phyloP scores from a whole-genome alignment of 208 protist species.

The Vickermania spadyakhi region DNA sequence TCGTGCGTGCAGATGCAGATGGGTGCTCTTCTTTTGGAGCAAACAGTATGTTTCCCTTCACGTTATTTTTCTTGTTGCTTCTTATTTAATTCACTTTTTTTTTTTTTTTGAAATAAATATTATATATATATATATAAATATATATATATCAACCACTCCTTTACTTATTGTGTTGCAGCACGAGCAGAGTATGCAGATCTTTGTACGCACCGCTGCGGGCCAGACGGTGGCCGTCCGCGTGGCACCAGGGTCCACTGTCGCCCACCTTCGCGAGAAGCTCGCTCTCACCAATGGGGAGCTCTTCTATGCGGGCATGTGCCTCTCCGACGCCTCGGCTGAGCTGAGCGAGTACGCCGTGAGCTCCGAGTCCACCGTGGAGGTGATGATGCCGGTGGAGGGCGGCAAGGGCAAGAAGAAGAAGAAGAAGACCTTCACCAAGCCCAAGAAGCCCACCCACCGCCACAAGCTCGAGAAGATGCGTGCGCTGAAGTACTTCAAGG shows the following conservation, averaged over 20 bases:
- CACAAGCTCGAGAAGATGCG: conserved; percentile 99
- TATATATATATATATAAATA: conserved; percentile 3
- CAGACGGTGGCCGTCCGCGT: conserved; percentile 58
- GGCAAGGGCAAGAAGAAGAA: conserved; percentile 99
- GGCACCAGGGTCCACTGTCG: conserved; percentile 38
- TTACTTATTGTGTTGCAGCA: too few relatives aligned
- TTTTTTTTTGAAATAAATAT: conserved; percentile 7
- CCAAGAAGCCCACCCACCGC: conserved; percentile 98
- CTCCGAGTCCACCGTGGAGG: conserved; percentile 84
- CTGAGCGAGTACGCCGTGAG: conserved; percentile 57
- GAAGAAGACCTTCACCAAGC: conserved; percentile 99
- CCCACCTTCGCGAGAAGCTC: conserved; percentile 35
- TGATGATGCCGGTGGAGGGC: conserved; percentile 82
- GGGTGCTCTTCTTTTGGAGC: too few relatives aligned
- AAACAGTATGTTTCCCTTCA: not conserved
- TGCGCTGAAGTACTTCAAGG: conserved; percentile 99
- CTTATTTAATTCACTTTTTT: conserved; percentile 10
- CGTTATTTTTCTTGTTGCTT: conserved; percentile 11
- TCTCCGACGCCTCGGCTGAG: conserved; percentile 47
- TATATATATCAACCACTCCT: too few relatives aligned
- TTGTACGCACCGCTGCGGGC: conserved; percentile 55
- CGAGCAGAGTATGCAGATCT: conserved; percentile 52
- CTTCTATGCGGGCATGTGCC: conserved; percentile 86
- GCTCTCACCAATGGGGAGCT: conserved; percentile 51
- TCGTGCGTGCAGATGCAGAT: too few relatives aligned